These are phyloP conservation scores for Solanum appendiculatum DNA, from an alignment of 257 asterid genomes.

Conservation along the genomic window DNA sequence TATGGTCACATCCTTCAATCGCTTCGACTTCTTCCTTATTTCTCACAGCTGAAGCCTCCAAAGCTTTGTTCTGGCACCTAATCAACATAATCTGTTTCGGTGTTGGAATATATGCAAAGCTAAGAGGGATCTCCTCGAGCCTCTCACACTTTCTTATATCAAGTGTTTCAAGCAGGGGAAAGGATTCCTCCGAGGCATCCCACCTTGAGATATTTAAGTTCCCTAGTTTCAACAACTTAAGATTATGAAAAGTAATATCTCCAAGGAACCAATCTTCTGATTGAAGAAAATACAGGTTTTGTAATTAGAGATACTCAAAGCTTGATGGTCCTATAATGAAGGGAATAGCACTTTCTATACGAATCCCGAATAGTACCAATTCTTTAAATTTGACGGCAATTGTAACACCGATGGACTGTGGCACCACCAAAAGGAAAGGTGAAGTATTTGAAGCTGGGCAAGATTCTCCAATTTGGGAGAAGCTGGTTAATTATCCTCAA, in stretches of 20 bases:
- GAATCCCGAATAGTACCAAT: neutral
- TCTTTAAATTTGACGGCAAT: neutral
- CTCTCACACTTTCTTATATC: accelerated
- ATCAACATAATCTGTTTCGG: neutral
- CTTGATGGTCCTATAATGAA: neutral
- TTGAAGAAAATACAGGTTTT: neutral
- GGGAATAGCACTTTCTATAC: neutral
- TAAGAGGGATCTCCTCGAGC: neutral
- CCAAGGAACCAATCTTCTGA: neutral
- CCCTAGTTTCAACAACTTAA: neutral
- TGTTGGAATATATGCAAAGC: neutral
- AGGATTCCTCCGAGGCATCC: neutral
- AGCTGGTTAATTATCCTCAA: neutral
- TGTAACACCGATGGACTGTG: neutral
- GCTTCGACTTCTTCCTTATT: too few relatives aligned
- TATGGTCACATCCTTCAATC: neutral
- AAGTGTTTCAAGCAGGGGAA: neutral
- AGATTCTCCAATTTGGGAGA: neutral
- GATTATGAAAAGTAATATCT: neutral
- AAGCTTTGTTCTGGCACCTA: neutral
- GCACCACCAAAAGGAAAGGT: neutral
- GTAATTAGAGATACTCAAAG: neutral
- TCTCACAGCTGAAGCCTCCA: neutral
- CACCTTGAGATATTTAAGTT: neutral
- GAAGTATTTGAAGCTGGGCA: neutral